Base-by-base conservation (phyloP, 75 land plant species). In the Selaginella moellendorffii region DNA sequence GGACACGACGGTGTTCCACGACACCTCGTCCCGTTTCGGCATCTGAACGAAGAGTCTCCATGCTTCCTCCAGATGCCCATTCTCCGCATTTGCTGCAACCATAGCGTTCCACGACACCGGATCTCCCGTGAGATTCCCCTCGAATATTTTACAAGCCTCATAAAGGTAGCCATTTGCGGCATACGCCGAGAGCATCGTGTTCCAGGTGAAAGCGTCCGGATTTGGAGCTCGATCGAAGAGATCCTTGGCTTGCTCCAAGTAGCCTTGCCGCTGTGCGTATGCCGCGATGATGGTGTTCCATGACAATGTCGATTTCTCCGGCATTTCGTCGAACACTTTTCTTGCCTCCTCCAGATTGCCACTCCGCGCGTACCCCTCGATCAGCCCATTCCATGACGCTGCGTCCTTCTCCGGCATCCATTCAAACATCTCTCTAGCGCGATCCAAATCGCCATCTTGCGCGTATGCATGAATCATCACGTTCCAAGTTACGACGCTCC, bases 281-380 rank as follows among this genome's bases (percentile, higher is more conserved):
- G 59, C 59, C 5, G 59, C 5, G 2, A 56, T 25, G 17, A 56
- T 21, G 59, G 59, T 56, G 24, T 56, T 56, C 59, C 59, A 56
- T 21, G 59, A 56, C 17, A 56, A 8, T 2, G 24, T 56, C 9
- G 21, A 8, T 19, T 25, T 56, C 9, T 56, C n/a, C 8, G 59
- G 59, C 59, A 56, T 56, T 21, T 5, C 24, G n/a, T 56, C 59
- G 24, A 56, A 56, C 9, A 24, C 59, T 56, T 8, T 19, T 8
- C 59, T 21, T 56, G 59, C 59, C 9, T 56, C 59, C 21, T 56
- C 24, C 9, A 56, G 19, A n/a, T 56, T 8, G 9, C 21, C 59
- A 56, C 59, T 36, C 46, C 46, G 46, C 5, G 46, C 46, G 14
- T 5, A 36, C 14, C 46, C 46, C 46, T 36, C 46, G 46, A 36